Base-by-base conservation (phyloP, 179 eudicot genomes). In the Sideroxylon spinosum region DNA sequence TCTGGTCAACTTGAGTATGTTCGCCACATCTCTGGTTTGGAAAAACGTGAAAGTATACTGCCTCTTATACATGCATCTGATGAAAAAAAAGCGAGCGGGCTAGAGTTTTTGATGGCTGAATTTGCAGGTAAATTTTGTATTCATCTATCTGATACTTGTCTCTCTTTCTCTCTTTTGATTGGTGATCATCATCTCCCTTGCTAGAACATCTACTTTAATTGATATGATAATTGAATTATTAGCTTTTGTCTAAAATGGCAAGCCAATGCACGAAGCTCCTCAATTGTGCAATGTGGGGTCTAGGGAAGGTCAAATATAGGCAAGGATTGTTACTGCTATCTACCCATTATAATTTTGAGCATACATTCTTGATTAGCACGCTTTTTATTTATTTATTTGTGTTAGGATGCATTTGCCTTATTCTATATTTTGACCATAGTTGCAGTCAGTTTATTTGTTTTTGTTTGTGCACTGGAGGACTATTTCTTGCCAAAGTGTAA, bases 71-170 rank as follows among this genome's bases (percentile, higher is more conserved):
- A 86, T 26, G 78, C 84, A 64, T 90, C 99, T 66, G 85, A 79
- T 78, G 99, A 94, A 70, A 95, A 84, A 81, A 95, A 88, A 81
- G 79, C 84, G 70, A 93, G 92, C 83, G 99, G 96, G 25, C 88
- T 91, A 25, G 98, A 95, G 78, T 92, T 87, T 82, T 88, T 90
- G 82, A 91, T 91, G 97, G 94, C 94, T 37, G 96, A 95, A 82
- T 90, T 91, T 84, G 91, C 98, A 84, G 98, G 99, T 93, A 78
- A 81, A 23, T 46, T 56, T 12, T 56, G 14, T n/a, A 28, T 32
- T 68, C 25, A 20, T 74, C 66, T 68, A 32, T 14, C 20, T 68
- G 0, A 17, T 52, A 37, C n/a, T 20, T 48, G 57, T 23, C 23
- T n/a, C 7, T 53, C 57, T 68, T 55, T 23, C 23, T n/a, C 7